phyloP scores from a whole-genome alignment of 2,329 filamentous ascomycete species.

The Penicillium concentricum region DNA sequence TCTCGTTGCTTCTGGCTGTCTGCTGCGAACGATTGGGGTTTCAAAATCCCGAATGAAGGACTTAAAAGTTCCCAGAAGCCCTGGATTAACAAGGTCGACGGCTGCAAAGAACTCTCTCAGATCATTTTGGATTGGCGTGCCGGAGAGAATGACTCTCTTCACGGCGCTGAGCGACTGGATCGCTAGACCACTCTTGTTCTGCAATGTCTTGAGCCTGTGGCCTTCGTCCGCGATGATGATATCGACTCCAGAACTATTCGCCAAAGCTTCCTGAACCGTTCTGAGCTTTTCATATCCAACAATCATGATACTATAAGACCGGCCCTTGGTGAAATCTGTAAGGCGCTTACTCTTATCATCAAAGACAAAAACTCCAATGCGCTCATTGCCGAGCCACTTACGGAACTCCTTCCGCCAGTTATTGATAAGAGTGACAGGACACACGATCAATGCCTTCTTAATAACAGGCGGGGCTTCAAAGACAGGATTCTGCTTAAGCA shows the following conservation, averaged over 20 bases:
- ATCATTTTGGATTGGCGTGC: conserved; percentile 68
- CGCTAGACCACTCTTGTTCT: conserved; percentile 66
- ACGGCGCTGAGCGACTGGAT: conserved; percentile 64
- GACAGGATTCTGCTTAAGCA: conserved; percentile 70
- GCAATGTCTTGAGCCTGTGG: conserved; percentile 65
- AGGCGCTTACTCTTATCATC: conserved; percentile 60
- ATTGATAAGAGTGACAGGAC: conserved; percentile 68
- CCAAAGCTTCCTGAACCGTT: conserved; percentile 63
- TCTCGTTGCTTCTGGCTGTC: conserved; percentile 61
- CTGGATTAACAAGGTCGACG: conserved; percentile 68
- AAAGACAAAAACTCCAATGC: conserved; percentile 66
- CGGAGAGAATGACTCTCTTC: conserved; percentile 62
- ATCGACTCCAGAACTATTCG: conserved; percentile 63
- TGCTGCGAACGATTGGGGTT: conserved; percentile 61
- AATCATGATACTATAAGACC: conserved; percentile 68
- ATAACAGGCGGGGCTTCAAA: conserved; percentile 60
- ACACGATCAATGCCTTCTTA: conserved; percentile 70
- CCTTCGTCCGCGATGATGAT: conserved; percentile 71
- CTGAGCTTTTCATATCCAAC: conserved; percentile 71
- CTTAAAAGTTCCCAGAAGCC: conserved; percentile 60
- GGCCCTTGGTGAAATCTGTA: conserved; percentile 68
- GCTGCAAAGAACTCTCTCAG: conserved; percentile 66
- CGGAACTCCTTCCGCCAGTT: conserved; percentile 73
- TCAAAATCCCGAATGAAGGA: conserved; percentile 66
- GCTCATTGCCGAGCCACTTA: conserved; percentile 71